Conservation (phyloP, 768 basidiomycete genomes). For the Suillus discolor region DNA sequence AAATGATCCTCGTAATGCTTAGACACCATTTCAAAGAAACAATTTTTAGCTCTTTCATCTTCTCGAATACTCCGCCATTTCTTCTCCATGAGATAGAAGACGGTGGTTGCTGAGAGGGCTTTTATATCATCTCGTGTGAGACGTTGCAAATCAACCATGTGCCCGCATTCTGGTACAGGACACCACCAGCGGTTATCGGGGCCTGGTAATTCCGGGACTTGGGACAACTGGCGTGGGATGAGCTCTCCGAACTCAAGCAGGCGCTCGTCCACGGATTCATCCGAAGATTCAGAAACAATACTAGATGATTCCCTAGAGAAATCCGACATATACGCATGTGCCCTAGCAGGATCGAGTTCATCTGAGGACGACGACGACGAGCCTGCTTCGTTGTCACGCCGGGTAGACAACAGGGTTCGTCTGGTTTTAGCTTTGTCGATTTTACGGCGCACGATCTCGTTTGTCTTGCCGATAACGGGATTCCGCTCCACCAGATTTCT, state of each 20-base stretch:
- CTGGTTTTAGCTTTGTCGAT: slow-evolving; percentile 19
- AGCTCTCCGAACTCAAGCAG: slow-evolving; percentile 20
- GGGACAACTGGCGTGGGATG: slow-evolving; percentile 40
- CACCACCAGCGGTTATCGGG: slow-evolving; percentile 58
- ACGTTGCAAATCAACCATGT: slow-evolving; percentile 49
- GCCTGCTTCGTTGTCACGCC: not conserved
- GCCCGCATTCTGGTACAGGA: slow-evolving; percentile 43
- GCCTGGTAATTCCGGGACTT: slow-evolving; percentile 41
- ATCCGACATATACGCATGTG: slow-evolving; percentile 53
- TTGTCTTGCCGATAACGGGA: slow-evolving; percentile 32
- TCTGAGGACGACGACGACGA: slow-evolving; percentile 29
- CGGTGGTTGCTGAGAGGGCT: slow-evolving; percentile 23
- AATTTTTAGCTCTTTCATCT: slow-evolving; percentile 22
- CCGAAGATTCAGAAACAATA: slow-evolving; percentile 41
- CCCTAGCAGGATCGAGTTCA: slow-evolving; percentile 10
- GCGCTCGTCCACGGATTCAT: slow-evolving; percentile 25
- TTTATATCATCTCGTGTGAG: slow-evolving; percentile 36
- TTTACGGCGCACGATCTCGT: slow-evolving; percentile 19
- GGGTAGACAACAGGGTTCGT: not conserved
- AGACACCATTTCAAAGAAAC: slow-evolving; percentile 28
- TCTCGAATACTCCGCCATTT: slow-evolving; percentile 41
- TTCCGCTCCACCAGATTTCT: slow-evolving; percentile 21
- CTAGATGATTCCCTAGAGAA: slow-evolving; percentile 56
- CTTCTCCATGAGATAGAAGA: slow-evolving; percentile 30
- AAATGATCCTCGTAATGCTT: slow-evolving; percentile 30